Base-by-base conservation (phyloP, 441 rosid genomes). In the Adansonia gregorii region DNA sequence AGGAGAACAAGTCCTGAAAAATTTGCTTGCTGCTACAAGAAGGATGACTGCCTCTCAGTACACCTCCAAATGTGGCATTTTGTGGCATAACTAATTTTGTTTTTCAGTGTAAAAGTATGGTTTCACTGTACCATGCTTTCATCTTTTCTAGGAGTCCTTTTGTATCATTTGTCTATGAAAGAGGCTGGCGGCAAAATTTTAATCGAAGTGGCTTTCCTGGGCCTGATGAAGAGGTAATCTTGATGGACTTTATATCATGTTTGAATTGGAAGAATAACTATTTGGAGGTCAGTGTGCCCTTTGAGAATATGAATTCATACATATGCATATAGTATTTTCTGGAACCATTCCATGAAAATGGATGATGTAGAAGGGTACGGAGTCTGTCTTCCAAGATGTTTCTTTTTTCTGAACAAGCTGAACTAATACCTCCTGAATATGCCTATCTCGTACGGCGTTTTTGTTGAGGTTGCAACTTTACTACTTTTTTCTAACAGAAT, bases 111-210 rank as follows among this genome's bases (percentile, higher is more conserved):
- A 24, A 61, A 27, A 7, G 66, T 58, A 20, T 0, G 27, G 12
- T 49, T 6, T 70, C 19, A 51, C 49, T 24, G 3, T 48, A 24
- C 2, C 35, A 15, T 78, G 59, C 72, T 70, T 70, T 73, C 74
- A 45, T 45, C 74, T 76, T 78, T 73, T 70, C 8, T 76, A 95
- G 99, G 97, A 95, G 92, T 83, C 99, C 98, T 56, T 78, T 95
- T 66, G 95, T 95, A 65, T 95, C 99, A 35, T 95, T 93, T 80
- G 79, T 91, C 85, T 95, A 95, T 45, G 99, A 95, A 82, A 89
- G 97, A 69, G 98, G 99, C 46, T 95, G 99, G 99, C 89, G 99
- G 55, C 94, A 95, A 80, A 89, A 82, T 81, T 95, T 95, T 79
- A 82, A 74, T 68, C 84, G 22, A 31, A 87, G 97, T 56, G 98